Conservation (phyloP, 352 stramenopile genomes). For the Peronospora destructor region DNA sequence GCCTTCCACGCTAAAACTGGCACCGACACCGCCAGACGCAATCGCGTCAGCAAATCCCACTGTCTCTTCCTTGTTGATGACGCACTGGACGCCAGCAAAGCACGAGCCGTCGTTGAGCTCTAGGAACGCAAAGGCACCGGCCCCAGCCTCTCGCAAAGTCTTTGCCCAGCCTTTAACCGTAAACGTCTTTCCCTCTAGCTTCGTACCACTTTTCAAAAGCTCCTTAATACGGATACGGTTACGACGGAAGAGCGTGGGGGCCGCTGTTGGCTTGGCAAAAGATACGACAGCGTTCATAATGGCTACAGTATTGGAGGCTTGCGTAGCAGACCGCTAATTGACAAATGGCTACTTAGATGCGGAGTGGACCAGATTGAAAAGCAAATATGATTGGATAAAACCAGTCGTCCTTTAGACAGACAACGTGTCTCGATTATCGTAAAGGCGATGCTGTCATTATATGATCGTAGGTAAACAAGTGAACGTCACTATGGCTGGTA, state of each 20-base stretch:
- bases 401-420: slow-evolving; percentile 3
- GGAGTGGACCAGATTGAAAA: too few species aligned
- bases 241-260: slow-evolving; percentile 67
- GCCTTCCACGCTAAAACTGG: slow-evolving; percentile 78
- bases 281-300: slow-evolving; percentile 50
- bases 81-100: slow-evolving; percentile 83
- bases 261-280: slow-evolving; percentile 32
- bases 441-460: slow-evolving; percentile 12
- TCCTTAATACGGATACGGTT: slow-evolving; percentile 84
- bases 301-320: not conserved
- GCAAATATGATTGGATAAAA: slow-evolving; percentile 22
- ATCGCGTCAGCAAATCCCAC: slow-evolving; percentile 76
- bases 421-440: slow-evolving; percentile 1
- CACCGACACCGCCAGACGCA: slow-evolving; percentile 77
- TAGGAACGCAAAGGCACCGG: slow-evolving; percentile 90
- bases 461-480: slow-evolving; percentile 46
- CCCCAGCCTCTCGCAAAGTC: slow-evolving; percentile 85
- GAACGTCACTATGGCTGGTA: slow-evolving; percentile 55
- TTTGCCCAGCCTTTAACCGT: slow-evolving; percentile 92
- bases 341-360: slow-evolving; percentile 26
- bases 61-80: slow-evolving; percentile 70
- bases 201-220: slow-evolving; percentile 48
- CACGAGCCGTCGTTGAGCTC: slow-evolving; percentile 93
- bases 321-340: too few species aligned
- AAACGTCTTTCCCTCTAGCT: slow-evolving; percentile 77